Conservation (phyloP, 495 filamentous ascomycete genomes). For the Aspergillus funiculosus region DNA sequence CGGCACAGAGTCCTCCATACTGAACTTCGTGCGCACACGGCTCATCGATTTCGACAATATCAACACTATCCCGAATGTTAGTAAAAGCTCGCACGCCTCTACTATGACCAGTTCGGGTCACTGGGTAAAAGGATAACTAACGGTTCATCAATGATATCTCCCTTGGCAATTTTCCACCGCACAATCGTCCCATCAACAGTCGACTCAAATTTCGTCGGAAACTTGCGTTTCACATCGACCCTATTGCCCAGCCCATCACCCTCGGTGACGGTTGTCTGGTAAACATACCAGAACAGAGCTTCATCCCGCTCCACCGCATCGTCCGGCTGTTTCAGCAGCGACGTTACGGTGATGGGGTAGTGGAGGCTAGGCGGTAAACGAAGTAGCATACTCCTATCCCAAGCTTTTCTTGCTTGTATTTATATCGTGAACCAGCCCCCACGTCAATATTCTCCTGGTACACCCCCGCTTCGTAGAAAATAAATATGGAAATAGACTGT, state of each 20-base stretch:
- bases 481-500: neutral
- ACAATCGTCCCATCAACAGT: conserved; percentile 72
- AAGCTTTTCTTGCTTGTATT: conserved; percentile 9
- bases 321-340: conserved; percentile 69
- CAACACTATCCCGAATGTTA: conserved; percentile 39
- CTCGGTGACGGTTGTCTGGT: conserved; percentile 68
- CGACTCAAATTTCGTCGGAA: conserved; percentile 72
- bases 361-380: conserved; percentile 56
- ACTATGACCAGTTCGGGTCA: too few relatives aligned
- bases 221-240: conserved; percentile 62
- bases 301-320: conserved; percentile 70
- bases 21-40: conserved; percentile 87
- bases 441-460: neutral
- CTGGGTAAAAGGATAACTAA: conserved; percentile 28
- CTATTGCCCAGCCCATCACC: conserved; percentile 63
- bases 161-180: conserved; percentile 68
- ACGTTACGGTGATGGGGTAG: conserved; percentile 92
- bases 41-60: conserved; percentile 78
- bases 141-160: conserved; percentile 57
- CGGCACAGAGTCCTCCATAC: conserved; percentile 79
- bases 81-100: too few relatives aligned
- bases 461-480: conserved; percentile 11
- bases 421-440: conserved; percentile 10
- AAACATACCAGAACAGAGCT: conserved; percentile 76
- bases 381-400: conserved; percentile 42